phyloP scores from a whole-genome alignment of 2,329 filamentous ascomycete species.

The Scortechinia acanthostroma region DNA sequence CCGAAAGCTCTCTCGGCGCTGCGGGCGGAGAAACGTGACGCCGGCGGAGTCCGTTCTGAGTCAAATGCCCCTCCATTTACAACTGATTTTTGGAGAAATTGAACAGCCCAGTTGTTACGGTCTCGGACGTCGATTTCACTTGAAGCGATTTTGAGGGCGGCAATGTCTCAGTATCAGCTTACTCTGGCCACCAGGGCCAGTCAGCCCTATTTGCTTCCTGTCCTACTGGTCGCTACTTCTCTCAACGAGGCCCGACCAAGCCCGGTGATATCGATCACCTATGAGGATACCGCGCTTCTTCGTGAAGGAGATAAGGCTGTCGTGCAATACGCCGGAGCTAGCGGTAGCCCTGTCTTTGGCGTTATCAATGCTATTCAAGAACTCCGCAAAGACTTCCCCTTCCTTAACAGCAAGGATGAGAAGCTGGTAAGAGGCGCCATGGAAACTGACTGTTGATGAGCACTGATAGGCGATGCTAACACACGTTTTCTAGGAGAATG shows the following conservation, averaged over 20 bases:
- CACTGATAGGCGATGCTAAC: constrained; percentile 4
- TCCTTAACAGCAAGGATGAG: constrained; percentile 22
- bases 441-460: constrained; percentile 6
- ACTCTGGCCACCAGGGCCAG: constrained; percentile 13
- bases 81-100: too few relatives aligned
- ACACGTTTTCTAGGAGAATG: constrained; percentile 40
- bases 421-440: constrained; percentile 17
- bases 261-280: constrained; percentile 22
- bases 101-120: constrained; percentile 6
- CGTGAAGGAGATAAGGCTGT: constrained; percentile 20
- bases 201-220: constrained; percentile 26
- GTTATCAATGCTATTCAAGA: constrained; percentile 18
- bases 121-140: not conserved
- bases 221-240: constrained; percentile 26
- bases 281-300: constrained; percentile 18
- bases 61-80: not conserved
- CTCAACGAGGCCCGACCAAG: constrained; percentile 23
- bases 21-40: constrained; percentile 18
- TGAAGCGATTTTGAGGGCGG: constrained; percentile 11
- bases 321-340: constrained; percentile 18
- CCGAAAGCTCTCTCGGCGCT: constrained; percentile 7
- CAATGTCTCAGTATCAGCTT: constrained; percentile 21
- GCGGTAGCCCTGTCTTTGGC: constrained; percentile 17
- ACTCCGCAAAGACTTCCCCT: constrained; percentile 21
- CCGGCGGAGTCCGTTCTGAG: constrained; percentile 9